phyloP scores from a whole-genome alignment of 2,329 filamentous ascomycete species.

The Penicillium sp. region DNA sequence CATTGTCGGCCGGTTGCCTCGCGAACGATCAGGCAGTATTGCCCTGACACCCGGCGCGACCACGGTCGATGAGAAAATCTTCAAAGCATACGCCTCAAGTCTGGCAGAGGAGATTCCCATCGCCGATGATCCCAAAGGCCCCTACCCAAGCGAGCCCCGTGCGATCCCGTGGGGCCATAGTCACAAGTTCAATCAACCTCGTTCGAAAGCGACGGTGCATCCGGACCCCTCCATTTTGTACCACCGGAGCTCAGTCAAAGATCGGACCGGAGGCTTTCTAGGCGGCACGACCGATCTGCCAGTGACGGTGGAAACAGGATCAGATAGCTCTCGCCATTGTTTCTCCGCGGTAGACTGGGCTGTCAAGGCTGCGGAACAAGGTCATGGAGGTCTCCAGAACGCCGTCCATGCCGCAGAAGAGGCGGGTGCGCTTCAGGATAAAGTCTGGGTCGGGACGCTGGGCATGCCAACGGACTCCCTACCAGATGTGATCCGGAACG shows the following conservation, averaged over 20 bases:
- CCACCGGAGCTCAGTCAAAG: conserved; percentile 16
- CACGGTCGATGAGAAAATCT: conserved; percentile 36
- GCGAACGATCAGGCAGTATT: conserved; percentile 17
- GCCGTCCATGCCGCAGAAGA: conserved; percentile 73
- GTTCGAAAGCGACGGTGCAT: conserved; percentile 57
- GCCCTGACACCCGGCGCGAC: conserved; percentile 35
- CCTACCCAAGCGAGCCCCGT: conserved; percentile 58
- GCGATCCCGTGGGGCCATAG: conserved; percentile 67
- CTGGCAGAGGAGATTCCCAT: conserved; percentile 23
- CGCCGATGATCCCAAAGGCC: conserved; percentile 26
- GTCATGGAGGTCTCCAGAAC: conserved; percentile 85
- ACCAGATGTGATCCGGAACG: conserved; percentile 65
- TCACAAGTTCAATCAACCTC: conserved; percentile 68
- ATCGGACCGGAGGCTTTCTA: conserved; percentile 19
- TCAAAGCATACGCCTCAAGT: conserved; percentile 28
- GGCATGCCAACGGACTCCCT: conserved; percentile 90
- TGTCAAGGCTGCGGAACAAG: conserved; percentile 77
- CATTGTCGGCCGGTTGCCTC: conserved; percentile 20
- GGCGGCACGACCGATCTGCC: conserved; percentile 13
- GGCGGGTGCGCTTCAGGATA: conserved; percentile 61
- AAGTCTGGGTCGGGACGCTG: conserved; percentile 81
- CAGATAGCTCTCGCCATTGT: conserved; percentile 54
- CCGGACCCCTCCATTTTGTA: conserved; percentile 62
- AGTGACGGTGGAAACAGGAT: conserved; percentile 22
- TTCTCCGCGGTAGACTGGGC: conserved; percentile 72